These are phyloP conservation scores for Sclerotinia trifoliorum DNA, from an alignment of 2,329 filamentous ascomycete genomes.

Conservation along the genomic window DNA sequence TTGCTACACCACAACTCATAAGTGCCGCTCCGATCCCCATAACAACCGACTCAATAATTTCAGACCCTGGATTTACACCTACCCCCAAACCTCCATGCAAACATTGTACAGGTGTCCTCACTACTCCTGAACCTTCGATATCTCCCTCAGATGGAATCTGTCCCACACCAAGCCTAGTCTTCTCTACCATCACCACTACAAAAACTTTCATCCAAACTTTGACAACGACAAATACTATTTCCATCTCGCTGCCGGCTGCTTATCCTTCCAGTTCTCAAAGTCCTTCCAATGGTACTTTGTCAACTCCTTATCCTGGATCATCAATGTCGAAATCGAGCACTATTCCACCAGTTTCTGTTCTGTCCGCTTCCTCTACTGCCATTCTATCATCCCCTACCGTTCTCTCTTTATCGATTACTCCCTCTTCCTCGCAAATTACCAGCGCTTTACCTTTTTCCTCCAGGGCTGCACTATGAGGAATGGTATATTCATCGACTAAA, in stretches of 20 bases:
- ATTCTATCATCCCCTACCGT: not conserved
- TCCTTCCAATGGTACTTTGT: not conserved
- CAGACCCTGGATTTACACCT: not conserved
- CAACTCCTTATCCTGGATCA: not conserved
- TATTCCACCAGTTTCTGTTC: not conserved
- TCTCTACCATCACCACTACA: conserved; percentile 13
- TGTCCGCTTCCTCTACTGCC: not conserved
- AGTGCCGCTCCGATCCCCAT: not conserved
- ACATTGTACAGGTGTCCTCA: not conserved
- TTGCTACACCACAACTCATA: not conserved
- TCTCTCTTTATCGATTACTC: not conserved
- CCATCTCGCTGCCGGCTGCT: not conserved
- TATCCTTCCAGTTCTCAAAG: not conserved
- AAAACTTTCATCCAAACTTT: conserved; percentile 13
- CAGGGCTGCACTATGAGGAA: not conserved
- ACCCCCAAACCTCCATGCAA: not conserved
- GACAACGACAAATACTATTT: not conserved
- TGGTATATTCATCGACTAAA: not conserved
- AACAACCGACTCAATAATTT: not conserved
- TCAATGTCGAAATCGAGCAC: not conserved
- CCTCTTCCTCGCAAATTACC: not conserved
- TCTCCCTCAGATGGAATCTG: not conserved
- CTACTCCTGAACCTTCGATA: not conserved
- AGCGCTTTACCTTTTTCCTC: not conserved
- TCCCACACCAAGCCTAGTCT: not conserved